Base-by-base conservation (phyloP, 1,139 yeast species). In the Taphrina populina region DNA sequence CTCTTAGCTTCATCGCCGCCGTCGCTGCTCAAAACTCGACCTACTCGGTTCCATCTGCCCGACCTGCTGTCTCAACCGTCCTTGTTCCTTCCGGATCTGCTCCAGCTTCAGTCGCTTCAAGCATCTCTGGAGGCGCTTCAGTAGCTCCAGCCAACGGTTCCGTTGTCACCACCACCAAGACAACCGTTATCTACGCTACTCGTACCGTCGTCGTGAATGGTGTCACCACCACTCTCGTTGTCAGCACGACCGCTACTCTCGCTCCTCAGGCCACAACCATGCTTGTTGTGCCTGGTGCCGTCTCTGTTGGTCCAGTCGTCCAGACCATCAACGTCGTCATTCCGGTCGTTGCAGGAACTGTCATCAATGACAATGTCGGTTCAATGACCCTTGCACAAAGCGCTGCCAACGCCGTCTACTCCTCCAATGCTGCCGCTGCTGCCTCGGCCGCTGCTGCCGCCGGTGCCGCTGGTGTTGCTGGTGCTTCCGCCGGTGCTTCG, bases 281-380 rank as follows among this genome's bases (percentile, higher is more conserved):
- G 47, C 36, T 43, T 19, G 47, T 43, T 29, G 47, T 43, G 34
- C 37, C 47, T 19, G 23, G 29, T 27, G 21, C 37, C 36, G 47
- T 43, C 47, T 4, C 4, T 11, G 45, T 40, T 34, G 20, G 34
- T 6, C 8, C n/a, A 19, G 15, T 8, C 24, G 4, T 11, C 10
- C 15, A 13, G 35, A 30, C 37, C 27, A 29, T 43, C 37, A 29
- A 13, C 37, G 47, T 30, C 47, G 47, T 30, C 47, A 43, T 43
- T 37, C 47, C 47, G 10, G 47, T 43, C 37, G 47, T 43, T 19
- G 47, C 20, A 29, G 47, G 47, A 43, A 30, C 47, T 23, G 47
- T 43, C 47, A 29, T 43, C 29, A 43, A 29, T 29, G 13, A 20
- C 26, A 13, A n/a, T 19, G 47, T 30, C 26, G 47, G 19, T 8